phyloP scores from a whole-genome alignment of 1,284 basidiomycete genomes.

The Apiotrichum gamsii region DNA sequence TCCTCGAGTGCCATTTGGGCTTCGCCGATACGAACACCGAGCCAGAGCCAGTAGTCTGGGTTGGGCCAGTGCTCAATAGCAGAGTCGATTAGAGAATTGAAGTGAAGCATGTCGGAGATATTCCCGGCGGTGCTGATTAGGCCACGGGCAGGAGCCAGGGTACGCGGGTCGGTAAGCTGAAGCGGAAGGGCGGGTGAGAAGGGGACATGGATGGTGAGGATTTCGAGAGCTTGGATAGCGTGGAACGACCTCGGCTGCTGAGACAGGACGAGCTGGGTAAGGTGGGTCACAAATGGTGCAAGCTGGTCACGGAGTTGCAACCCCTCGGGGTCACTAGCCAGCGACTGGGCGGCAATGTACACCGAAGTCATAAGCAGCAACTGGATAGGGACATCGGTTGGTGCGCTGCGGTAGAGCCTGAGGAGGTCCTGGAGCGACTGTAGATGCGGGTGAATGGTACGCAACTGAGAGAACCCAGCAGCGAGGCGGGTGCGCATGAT shows the following conservation, averaged over 20 bases:
- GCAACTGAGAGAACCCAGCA: constrained; percentile 29
- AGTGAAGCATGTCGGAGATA: constrained; percentile 23
- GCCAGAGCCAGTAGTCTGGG: constrained; percentile 33
- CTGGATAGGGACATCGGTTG: constrained; percentile 9
- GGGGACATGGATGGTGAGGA: constrained; percentile 32
- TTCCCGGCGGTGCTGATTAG: constrained; percentile 10
- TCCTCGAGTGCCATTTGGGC: constrained; percentile 16
- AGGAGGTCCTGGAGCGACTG: constrained; percentile 27
- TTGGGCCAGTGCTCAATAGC: constrained; percentile 16
- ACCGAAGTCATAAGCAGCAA: constrained; percentile 26
- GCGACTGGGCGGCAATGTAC: constrained; percentile 28
- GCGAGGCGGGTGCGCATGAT: constrained; percentile 21
- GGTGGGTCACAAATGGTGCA: constrained; percentile 8
- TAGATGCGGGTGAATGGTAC: constrained; percentile 38
- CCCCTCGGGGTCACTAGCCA: constrained; percentile 19
- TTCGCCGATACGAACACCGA: constrained; percentile 14
- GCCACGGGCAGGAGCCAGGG: constrained; percentile 31
- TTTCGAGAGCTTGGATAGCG: constrained; percentile 34
- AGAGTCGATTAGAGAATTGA: constrained; percentile 18
- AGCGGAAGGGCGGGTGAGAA: constrained; percentile 33
- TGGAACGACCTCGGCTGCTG: constrained; percentile 27
- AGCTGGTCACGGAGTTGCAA: constrained; percentile 11
- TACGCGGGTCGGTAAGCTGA: constrained; percentile 23
- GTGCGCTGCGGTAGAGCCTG: constrained; percentile 6
- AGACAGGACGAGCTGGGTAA: constrained; percentile 24